phyloP scores from a whole-genome alignment of 306 rosid species.

The Lathyrus tuberosus region DNA sequence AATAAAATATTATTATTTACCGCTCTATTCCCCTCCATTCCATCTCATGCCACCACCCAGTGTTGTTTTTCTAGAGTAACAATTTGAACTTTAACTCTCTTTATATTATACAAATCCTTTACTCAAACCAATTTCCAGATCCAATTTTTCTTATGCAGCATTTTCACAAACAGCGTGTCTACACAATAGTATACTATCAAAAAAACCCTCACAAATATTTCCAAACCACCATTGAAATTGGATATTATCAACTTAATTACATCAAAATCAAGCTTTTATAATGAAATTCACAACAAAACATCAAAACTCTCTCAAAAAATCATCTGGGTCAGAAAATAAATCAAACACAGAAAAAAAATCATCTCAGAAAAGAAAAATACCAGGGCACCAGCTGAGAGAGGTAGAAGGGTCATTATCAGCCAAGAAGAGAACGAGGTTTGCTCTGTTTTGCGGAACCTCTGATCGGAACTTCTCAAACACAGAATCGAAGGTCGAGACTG shows the following conservation, averaged over 20 bases:
- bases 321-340: not conserved
- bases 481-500: slow-evolving; percentile 55
- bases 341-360: not conserved
- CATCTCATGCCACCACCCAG: no score
- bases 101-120: not conserved
- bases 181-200: not conserved
- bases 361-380: slow-evolving; percentile 33
- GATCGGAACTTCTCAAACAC: slow-evolving; percentile 73
- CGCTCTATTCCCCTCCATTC: no score
- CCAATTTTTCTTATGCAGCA: not conserved
- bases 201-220: not conserved
- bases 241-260: not conserved
- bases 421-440: slow-evolving; percentile 77
- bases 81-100: not conserved
- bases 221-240: not conserved
- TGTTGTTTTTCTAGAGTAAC: not conserved
- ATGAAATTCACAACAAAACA: not conserved
- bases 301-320: not conserved
- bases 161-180: not conserved
- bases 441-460: slow-evolving; percentile 56
- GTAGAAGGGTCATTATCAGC: slow-evolving; percentile 87
- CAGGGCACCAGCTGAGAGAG: slow-evolving; percentile 92
- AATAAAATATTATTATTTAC: no score
- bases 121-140: not conserved
- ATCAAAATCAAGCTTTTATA: slow-evolving; percentile 3